phyloP scores from a whole-genome alignment of 2,329 filamentous ascomycete genomes.

The Elsinoe arachidis region DNA sequence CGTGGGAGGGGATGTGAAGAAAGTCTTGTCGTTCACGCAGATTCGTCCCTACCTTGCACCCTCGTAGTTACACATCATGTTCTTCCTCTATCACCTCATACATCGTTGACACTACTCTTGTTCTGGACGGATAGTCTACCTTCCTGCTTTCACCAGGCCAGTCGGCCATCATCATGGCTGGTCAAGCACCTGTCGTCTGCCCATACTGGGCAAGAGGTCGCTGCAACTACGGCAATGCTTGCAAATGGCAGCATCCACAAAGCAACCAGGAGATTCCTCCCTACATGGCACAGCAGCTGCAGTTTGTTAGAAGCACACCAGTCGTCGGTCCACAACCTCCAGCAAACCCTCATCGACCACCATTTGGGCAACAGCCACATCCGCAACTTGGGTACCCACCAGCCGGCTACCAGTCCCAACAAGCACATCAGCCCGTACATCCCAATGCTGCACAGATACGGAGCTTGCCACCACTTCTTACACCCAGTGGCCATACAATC shows the following conservation, averaged over 20 bases:
- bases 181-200: background rate
- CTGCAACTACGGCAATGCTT: background rate
- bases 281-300: background rate
- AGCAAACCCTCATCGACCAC: background rate
- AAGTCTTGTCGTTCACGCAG: background rate
- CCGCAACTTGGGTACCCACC: background rate
- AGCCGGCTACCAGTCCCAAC: no score
- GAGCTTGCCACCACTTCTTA: no score
- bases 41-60: background rate
- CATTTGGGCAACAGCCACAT: background rate
- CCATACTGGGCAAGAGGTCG: background rate
- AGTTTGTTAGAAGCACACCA: background rate
- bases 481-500: no score
- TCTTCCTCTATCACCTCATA: background rate
- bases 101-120: no score
- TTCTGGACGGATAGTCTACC: background rate
- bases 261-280: background rate
- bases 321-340: background rate
- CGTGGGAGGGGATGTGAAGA: background rate
- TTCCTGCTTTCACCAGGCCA: background rate
- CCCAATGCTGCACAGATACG: background rate
- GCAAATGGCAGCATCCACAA: constrained; percentile 1
- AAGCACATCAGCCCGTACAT: background rate
- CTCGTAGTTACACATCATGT: background rate
- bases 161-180: background rate